Evolutionary conservation across 2,329 filamentous ascomycete species (phyloP).

Genomic region (Venturia asperata): DNA sequence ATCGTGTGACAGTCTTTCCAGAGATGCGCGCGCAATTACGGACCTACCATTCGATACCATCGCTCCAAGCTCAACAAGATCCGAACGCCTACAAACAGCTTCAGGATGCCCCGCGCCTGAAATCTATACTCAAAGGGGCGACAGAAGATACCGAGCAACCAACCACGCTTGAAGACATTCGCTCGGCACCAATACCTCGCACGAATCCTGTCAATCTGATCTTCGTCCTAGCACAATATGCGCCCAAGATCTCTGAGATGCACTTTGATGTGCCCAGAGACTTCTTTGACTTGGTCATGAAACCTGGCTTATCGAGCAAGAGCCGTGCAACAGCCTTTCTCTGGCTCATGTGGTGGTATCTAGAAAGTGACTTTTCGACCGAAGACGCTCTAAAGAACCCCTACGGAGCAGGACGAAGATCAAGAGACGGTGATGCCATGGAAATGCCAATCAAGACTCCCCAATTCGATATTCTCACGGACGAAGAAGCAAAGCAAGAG

Average conservation of each 20-base stretch:
- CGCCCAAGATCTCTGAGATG: slow-evolving; percentile 82
- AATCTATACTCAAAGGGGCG: slow-evolving; percentile 94
- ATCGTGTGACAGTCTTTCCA: slow-evolving; percentile 68
- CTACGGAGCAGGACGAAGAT: slow-evolving; percentile 57
- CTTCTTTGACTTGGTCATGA: slow-evolving; percentile 96
- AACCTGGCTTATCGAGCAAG: slow-evolving; percentile 69
- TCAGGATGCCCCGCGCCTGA: slow-evolving; percentile 89
- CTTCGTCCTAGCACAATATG: slow-evolving; percentile 85
- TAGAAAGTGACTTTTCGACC: slow-evolving; percentile 88
- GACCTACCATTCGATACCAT: slow-evolving; percentile 97
- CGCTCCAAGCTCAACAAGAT: slow-evolving; percentile 88
- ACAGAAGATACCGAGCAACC: slow-evolving; percentile 88
- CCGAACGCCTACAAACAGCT: slow-evolving; percentile 95
- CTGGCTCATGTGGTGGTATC: slow-evolving; percentile 99
- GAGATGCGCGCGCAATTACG: slow-evolving; percentile 97
- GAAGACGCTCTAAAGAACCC: slow-evolving; percentile 86
- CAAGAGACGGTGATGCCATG: slow-evolving; percentile 31
- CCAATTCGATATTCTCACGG: slow-evolving; percentile 55
- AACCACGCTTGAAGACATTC: slow-evolving; percentile 74
- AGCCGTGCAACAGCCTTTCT: slow-evolving; percentile 84
- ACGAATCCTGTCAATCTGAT: slow-evolving; percentile 97
- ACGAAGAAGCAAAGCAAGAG: slow-evolving; percentile 59
- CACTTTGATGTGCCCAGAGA: slow-evolving; percentile 82
- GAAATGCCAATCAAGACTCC: slow-evolving; percentile 54
- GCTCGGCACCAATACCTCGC: slow-evolving; percentile 57